A percentile compares a stretch with the other conserved stretches of the same genome.
These are phyloP conservation scores for Eucalyptus curtisii DNA, from an alignment of 345 rosid species.

Conservation along the genomic window DNA sequence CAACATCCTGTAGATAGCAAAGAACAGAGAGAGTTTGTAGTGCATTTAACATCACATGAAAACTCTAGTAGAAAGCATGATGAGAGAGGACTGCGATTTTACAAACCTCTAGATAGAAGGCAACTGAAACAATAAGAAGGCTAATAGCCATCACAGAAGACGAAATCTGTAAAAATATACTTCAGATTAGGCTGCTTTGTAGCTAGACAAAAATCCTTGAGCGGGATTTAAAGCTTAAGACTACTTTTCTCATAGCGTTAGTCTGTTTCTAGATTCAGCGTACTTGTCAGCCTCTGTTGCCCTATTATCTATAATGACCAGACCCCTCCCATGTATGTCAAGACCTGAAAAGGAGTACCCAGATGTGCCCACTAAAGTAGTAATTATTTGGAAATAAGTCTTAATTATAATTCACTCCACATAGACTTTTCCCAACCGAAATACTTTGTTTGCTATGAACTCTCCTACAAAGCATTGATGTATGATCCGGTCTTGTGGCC, in stretches of 20 bases:
- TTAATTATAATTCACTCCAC: not conserved
- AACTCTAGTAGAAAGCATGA: not conserved
- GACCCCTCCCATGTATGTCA: not conserved
- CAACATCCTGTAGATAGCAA: conserved; percentile 19
- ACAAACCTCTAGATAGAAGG: conserved; percentile 62
- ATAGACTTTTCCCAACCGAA: not conserved
- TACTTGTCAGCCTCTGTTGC: not conserved
- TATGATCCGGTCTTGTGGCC: too few relatives aligned
- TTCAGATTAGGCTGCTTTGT: not conserved
- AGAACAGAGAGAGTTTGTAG: not conserved
- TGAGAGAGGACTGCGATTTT: not conserved
- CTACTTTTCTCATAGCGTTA: not conserved
- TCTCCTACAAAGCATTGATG: too few relatives aligned
- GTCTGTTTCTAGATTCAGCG: not conserved
- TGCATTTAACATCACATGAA: not conserved
- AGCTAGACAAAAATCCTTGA: not conserved
- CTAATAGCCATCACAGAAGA: conserved; percentile 71
- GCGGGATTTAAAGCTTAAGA: not conserved
- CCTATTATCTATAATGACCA: not conserved
- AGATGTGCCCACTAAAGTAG: not conserved
- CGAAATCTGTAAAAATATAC: conserved; percentile 39
- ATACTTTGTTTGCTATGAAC: not conserved
- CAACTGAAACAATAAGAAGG: conserved; percentile 49
- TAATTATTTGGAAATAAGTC: not conserved
- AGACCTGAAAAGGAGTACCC: not conserved